Evolutionary conservation across 257 asterid genomes (phyloP).

Genomic region (Rubia yunnanensis): DNA sequence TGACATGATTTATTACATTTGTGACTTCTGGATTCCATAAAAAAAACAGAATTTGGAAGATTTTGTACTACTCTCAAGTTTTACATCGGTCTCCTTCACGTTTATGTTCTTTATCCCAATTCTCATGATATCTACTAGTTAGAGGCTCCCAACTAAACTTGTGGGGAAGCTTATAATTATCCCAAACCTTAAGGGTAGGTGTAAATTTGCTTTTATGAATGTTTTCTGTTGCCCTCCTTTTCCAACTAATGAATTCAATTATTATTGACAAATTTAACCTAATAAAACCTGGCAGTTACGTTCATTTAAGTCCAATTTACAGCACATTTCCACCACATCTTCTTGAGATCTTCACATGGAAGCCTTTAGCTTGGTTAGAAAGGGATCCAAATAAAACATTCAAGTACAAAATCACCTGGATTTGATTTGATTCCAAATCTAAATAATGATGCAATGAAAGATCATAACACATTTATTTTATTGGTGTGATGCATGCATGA

Average conservation of each 20-base stretch:
- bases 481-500: neutral
- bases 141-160: too few relatives aligned
- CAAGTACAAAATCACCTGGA: conserved; percentile 1
- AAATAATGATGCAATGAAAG: conserved; percentile 3
- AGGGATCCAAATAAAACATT: neutral
- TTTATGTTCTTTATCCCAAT: too few relatives aligned
- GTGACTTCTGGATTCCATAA: too few relatives aligned
- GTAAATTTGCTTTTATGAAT: too few relatives aligned
- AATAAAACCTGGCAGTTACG: neutral
- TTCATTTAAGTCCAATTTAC: neutral
- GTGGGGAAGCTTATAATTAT: too few relatives aligned
- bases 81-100: too few relatives aligned
- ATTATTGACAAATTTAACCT: neutral
- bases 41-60: too few relatives aligned
- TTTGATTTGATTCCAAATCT: conserved; percentile 3
- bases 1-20: too few relatives aligned
- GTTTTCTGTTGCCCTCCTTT: neutral
- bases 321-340: neutral
- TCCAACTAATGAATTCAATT: neutral
- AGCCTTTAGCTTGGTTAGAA: neutral
- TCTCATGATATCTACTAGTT: too few relatives aligned
- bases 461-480: neutral
- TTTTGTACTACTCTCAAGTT: too few relatives aligned
- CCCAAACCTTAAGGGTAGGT: too few relatives aligned
- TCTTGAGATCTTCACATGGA: neutral